phyloP scores from a whole-genome alignment of 768 basidiomycete genomes.

The Leccinellum luteum region DNA sequence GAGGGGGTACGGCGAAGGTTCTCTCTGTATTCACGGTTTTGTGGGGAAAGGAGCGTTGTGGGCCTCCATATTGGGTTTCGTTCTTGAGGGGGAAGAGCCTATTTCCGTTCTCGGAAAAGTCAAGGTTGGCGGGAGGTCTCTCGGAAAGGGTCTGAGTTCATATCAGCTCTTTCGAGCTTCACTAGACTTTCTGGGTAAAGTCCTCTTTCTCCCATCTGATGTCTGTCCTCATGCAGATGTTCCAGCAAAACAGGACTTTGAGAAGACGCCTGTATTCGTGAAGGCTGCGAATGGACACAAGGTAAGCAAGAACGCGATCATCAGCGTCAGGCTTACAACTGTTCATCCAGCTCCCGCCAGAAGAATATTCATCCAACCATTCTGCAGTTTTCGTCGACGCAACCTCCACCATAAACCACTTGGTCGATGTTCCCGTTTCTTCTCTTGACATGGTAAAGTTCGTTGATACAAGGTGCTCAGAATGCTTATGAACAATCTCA shows the following conservation, averaged over 20 bases:
- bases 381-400: constrained; percentile 75
- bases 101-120: constrained; percentile 20
- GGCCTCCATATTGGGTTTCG: constrained; percentile 56
- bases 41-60: constrained; percentile 68
- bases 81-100: constrained; percentile 68
- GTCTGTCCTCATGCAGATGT: constrained; percentile 9
- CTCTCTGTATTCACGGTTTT: constrained; percentile 64
- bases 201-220: not conserved
- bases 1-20: constrained; percentile 68
- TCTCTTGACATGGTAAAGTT: constrained; percentile 72
- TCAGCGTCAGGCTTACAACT: not conserved
- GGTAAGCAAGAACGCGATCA: constrained; percentile 35
- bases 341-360: constrained; percentile 50
- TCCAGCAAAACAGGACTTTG: constrained; percentile 71
- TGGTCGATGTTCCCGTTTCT: constrained; percentile 70
- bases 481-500: not conserved
- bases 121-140: constrained; percentile 42
- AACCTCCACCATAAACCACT: constrained; percentile 70
- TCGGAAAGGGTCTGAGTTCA: constrained; percentile 82
- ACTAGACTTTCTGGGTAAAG: constrained; percentile 78
- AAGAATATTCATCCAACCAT: constrained; percentile 51
- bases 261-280: constrained; percentile 53
- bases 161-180: constrained; percentile 89
- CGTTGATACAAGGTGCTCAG: not conserved
- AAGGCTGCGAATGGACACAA: constrained; percentile 53